phyloP scores from a whole-genome alignment of 371 early-diverging fungal genomes.

The Capillidium rhysosporum region DNA sequence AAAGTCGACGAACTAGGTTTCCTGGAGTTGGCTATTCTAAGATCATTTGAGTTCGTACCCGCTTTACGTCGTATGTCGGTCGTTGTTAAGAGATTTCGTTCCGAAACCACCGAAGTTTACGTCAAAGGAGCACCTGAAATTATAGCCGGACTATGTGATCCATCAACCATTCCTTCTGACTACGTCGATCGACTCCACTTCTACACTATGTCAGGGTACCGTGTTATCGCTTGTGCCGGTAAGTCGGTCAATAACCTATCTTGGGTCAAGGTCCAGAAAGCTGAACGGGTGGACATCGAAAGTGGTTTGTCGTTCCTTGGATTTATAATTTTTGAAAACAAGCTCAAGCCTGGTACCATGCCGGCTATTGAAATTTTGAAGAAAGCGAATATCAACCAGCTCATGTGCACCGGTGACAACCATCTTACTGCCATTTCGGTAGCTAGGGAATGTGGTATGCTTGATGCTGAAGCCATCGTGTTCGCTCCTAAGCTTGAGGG shows the following conservation, averaged over 20 bases:
- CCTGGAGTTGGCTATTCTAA: constrained; percentile 76
- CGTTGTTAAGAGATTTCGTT: constrained; percentile 50
- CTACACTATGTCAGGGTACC: constrained; percentile 88
- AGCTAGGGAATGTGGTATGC: constrained; percentile 70
- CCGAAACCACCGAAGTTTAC: constrained; percentile 60
- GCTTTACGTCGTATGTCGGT: constrained; percentile 89
- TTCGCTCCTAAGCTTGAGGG: constrained; percentile 16
- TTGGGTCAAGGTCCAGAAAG: constrained; percentile 55
- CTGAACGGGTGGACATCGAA: constrained; percentile 77
- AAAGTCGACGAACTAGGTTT: too few relatives aligned
- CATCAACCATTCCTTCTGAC: constrained; percentile 60
- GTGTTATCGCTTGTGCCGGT: constrained; percentile 85
- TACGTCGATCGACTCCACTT: constrained; percentile 53
- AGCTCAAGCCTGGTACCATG: constrained; percentile 76
- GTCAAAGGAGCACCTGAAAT: constrained; percentile 97
- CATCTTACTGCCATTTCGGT: constrained; percentile 96
- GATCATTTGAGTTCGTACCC: constrained; percentile 90
- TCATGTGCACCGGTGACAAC: constrained; percentile 99
- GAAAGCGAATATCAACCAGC: constrained; percentile 73
- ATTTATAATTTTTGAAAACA: constrained; percentile 97
- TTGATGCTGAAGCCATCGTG: constrained; percentile 28
- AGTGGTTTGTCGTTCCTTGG: constrained; percentile 74
- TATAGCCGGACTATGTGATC: constrained; percentile 46
- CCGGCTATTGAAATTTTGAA: constrained; percentile 66
- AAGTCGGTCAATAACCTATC: constrained; percentile 34